A percentile compares a stretch with the other conserved stretches of the same genome.
Conservation (phyloP, 2,329 filamentous ascomycete genomes). For the Pseudogymnoascus sp. region DNA sequence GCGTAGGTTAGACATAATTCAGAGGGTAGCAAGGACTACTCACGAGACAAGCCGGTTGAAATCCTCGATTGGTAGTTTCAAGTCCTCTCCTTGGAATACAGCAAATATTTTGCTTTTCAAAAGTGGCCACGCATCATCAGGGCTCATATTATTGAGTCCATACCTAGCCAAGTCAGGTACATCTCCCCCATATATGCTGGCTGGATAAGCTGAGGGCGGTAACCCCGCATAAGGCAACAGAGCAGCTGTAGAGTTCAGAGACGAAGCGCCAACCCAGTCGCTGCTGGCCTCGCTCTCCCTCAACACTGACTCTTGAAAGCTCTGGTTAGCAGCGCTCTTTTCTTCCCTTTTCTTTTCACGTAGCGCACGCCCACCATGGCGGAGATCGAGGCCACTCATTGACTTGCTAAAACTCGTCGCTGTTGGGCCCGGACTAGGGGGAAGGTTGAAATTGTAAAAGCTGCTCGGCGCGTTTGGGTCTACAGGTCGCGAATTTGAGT, state of each 20-base stretch:
- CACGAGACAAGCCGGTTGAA: constrained; percentile 69
- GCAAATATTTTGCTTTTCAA: constrained; percentile 68
- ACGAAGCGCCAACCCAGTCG: constrained; percentile 47
- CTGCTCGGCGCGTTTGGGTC: constrained; percentile 69
- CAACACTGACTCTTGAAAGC: constrained; percentile 21
- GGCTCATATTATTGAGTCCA: constrained; percentile 61
- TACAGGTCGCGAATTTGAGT: constrained; percentile 68
- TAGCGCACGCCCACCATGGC: constrained; percentile 68
- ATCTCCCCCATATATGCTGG: constrained; percentile 42
- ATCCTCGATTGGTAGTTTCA: constrained; percentile 74
- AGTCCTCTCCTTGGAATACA: constrained; percentile 74
- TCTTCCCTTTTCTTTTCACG: constrained; percentile 77
- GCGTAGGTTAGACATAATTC: constrained; percentile 9
- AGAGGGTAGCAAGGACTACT: constrained; percentile 15
- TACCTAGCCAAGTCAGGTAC: constrained; percentile 50
- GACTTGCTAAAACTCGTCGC: constrained; percentile 68
- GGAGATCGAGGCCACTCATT: constrained; percentile 70
- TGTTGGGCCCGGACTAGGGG: constrained; percentile 61
- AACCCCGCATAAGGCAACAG: constrained; percentile 27
- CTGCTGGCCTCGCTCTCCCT: constrained; percentile 28
- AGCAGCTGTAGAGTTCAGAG: constrained; percentile 40
- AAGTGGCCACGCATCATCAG: constrained; percentile 77
- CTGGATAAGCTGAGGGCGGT: constrained; percentile 16
- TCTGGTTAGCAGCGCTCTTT: constrained; percentile 36
- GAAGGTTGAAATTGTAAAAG: constrained; percentile 71